phyloP scores from a whole-genome alignment of 192 early-diverging fungal genomes.

The Paraglomus brasilianum region DNA sequence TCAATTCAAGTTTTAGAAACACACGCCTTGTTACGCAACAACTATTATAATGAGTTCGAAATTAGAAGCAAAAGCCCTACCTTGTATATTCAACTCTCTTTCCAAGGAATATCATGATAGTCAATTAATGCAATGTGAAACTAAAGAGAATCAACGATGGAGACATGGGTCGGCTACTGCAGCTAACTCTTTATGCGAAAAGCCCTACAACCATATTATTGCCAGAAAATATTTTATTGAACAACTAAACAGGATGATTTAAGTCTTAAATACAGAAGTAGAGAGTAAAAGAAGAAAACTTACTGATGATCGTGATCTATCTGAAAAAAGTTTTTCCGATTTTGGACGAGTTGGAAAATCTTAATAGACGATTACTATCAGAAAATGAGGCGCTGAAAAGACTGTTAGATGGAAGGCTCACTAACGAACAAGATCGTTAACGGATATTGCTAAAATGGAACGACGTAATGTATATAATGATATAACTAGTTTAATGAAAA shows the following conservation, averaged over 20 bases:
- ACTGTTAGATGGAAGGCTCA: not conserved
- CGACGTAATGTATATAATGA: constrained; percentile 4
- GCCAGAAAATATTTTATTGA: constrained; percentile 3
- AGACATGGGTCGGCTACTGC: constrained; percentile 4
- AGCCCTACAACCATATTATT: constrained; percentile 11
- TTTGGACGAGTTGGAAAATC: not conserved
- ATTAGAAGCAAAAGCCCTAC: not conserved
- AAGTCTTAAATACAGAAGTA: constrained; percentile 19
- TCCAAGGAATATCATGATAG: not conserved
- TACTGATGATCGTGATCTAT: not conserved
- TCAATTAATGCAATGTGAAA: not conserved
- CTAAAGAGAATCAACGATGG: constrained; percentile 6
- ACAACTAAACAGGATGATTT: not conserved
- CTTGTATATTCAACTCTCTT: constrained; percentile 9
- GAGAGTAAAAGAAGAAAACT: constrained; percentile 18
- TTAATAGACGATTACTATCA: not conserved
- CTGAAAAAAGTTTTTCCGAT: constrained; percentile 16
- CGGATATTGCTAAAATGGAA: constrained; percentile 15
- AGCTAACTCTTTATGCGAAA: constrained; percentile 14
- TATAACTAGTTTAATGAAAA: constrained; percentile 20
- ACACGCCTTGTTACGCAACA: too few relatives aligned
- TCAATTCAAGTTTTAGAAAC: too few relatives aligned
- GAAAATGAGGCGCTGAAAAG: constrained; percentile 5
- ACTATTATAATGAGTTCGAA: constrained; percentile 3
- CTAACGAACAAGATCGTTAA: constrained; percentile 5